Evolutionary conservation across 345 rosid genomes (phyloP).

Genomic region (Salix exigua): DNA sequence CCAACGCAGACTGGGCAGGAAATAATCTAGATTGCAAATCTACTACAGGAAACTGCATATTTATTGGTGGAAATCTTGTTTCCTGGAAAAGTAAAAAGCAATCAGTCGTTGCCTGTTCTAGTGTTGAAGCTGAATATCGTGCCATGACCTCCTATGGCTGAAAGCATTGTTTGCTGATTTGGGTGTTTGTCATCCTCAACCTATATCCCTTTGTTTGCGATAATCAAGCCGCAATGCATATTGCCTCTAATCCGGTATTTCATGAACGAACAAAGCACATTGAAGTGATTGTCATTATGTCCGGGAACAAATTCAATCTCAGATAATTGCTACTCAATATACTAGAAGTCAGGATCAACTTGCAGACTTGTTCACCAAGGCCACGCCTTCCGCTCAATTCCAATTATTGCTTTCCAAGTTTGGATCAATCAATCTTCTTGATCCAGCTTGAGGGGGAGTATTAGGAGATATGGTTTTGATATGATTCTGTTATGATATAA

Average conservation of each 20-base stretch:
- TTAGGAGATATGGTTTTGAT: no score
- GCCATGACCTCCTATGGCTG: not conserved
- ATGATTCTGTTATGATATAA: not conserved
- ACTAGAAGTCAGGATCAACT: no score
- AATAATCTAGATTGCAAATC: not conserved
- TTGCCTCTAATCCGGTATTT: not conserved
- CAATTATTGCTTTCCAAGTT: no score
- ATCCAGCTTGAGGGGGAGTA: no score
- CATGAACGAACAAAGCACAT: not conserved
- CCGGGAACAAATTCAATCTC: not conserved
- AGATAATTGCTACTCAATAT: no score
- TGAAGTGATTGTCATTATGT: not conserved
- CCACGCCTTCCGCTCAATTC: no score
- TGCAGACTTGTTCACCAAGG: no score
- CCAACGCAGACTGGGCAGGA: accelerated
- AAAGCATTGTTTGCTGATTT: not conserved
- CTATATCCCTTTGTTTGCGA: not conserved
- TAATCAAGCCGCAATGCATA: not conserved
- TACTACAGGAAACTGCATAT: not conserved
- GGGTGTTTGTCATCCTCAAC: not conserved
- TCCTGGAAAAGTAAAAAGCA: no score
- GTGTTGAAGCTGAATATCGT: accelerated
- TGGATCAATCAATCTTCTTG: no score
- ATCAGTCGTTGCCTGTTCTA: not conserved
- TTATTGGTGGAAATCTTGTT: not conserved